These are phyloP conservation scores for Canavalia gladiata DNA, from an alignment of 306 rosid species.

Conservation along the genomic window DNA sequence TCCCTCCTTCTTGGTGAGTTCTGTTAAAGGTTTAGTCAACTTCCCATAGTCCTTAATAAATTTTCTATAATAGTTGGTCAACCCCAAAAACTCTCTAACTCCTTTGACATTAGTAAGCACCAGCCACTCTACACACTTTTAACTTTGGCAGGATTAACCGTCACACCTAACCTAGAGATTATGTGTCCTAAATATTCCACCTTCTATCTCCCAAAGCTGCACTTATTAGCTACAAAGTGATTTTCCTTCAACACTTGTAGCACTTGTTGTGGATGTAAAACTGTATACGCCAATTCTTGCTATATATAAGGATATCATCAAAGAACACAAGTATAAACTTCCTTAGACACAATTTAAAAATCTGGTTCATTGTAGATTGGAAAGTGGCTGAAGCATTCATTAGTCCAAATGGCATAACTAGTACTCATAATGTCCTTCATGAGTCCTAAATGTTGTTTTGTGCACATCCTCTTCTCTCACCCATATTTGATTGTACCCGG, in stretches of 20 bases:
- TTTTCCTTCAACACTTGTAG: background rate
- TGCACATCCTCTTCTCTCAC: too few relatives aligned
- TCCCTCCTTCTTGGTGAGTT: too few relatives aligned
- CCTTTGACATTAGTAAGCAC: background rate
- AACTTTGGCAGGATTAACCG: background rate
- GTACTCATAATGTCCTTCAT: background rate
- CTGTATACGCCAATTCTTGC: background rate
- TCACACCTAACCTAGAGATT: background rate
- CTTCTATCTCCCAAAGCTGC: background rate
- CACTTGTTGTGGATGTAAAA: background rate
- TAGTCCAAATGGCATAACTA: background rate
- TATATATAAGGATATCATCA: background rate
- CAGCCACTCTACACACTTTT: background rate
- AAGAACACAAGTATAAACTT: background rate
- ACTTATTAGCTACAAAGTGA: background rate
- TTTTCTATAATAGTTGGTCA: background rate
- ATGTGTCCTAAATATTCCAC: background rate
- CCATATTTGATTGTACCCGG: too few relatives aligned
- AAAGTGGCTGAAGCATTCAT: background rate
- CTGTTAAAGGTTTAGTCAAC: too few relatives aligned
- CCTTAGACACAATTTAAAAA: background rate
- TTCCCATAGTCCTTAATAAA: too few relatives aligned
- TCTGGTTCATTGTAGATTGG: background rate
- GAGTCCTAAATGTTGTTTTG: too few relatives aligned
- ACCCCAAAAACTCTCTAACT: background rate